Conservation (phyloP, 1,284 basidiomycete genomes). For the Caloboletus firmus region DNA sequence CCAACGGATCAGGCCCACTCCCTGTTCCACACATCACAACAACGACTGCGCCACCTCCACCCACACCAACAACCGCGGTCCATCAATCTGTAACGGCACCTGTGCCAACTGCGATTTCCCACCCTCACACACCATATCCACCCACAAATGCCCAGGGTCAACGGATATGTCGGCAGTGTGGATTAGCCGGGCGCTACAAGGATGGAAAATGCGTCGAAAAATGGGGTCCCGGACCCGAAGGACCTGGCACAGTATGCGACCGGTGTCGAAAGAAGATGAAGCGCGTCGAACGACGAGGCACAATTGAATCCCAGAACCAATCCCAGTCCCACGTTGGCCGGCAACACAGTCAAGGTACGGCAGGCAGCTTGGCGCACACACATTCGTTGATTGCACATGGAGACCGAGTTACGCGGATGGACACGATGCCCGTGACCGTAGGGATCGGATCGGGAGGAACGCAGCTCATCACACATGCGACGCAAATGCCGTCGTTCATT, state of each 20-base stretch:
- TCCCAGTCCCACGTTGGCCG: slow-evolving; percentile 19
- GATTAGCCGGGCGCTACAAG: slow-evolving; percentile 68
- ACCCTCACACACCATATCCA: slow-evolving; percentile 22
- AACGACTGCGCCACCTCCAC: slow-evolving; percentile 11
- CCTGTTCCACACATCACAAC: slow-evolving; percentile 23
- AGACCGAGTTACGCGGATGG: slow-evolving; percentile 25
- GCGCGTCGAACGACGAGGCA: slow-evolving; percentile 72
- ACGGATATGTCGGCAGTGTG: slow-evolving; percentile 73
- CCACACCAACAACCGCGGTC: slow-evolving; percentile 13
- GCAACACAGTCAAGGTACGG: slow-evolving; percentile 7
- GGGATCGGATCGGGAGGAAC: slow-evolving; percentile 29
- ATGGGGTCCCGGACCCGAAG: slow-evolving; percentile 82
- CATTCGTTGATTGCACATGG: slow-evolving; percentile 25
- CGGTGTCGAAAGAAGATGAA: slow-evolving; percentile 86
- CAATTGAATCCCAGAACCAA: slow-evolving; percentile 41
- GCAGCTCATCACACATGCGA: slow-evolving; percentile 27
- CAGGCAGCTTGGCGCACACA: slow-evolving; percentile 14
- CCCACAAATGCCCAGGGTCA: slow-evolving; percentile 64
- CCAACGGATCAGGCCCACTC: slow-evolving; percentile 26
- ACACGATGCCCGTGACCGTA: slow-evolving; percentile 30
- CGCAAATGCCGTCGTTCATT: slow-evolving; percentile 27
- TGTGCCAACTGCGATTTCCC: background rate
- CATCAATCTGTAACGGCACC: slow-evolving; percentile 13
- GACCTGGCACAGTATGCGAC: slow-evolving; percentile 82
- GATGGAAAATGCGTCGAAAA: slow-evolving; percentile 84